Conservation (phyloP, 2,329 filamentous ascomycete species). For the Claviceps arundinis region DNA sequence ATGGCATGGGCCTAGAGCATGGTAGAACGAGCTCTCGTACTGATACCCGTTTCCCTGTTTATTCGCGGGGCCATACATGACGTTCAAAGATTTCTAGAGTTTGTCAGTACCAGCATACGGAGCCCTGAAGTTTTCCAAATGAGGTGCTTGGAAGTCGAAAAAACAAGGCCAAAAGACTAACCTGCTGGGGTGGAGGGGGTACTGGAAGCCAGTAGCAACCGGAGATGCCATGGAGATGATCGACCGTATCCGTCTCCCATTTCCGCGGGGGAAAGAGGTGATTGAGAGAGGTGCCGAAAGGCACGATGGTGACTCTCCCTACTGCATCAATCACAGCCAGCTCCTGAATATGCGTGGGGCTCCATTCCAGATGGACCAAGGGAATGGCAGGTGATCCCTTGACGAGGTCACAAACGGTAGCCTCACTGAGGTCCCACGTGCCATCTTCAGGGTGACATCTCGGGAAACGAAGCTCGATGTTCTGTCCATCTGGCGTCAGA, state of each 20-base stretch:
- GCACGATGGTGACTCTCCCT: conserved; percentile 64
- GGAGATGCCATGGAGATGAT: conserved; percentile 65
- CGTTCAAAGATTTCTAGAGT: conserved; percentile 28
- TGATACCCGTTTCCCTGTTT: conserved; percentile 51
- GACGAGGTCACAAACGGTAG: conserved; percentile 50
- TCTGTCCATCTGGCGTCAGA: conserved; percentile 57
- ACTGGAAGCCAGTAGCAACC: conserved; percentile 78
- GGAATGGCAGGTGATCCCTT: conserved; percentile 49
- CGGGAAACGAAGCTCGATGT: conserved; percentile 60
- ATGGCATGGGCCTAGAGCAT: conserved; percentile 59
- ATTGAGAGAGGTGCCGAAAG: conserved; percentile 60
- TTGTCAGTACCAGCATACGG: background rate
- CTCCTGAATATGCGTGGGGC: conserved; percentile 56
- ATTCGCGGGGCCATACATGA: conserved; percentile 47
- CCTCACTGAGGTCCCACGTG: conserved; percentile 62
- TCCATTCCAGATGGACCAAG: conserved; percentile 75
- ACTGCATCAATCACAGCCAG: conserved; percentile 70
- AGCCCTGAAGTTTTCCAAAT: background rate
- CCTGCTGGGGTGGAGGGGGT: conserved; percentile 31
- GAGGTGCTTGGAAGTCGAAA: too few species aligned
- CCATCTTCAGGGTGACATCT: conserved; percentile 55
- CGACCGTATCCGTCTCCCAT: conserved; percentile 53
- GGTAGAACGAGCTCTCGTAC: conserved; percentile 53
- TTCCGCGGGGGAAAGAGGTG: conserved; percentile 48
- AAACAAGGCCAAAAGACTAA: conserved; percentile 5